A percentile compares a stretch with the other conserved stretches of the same genome.
phyloP scores from a whole-genome alignment of 2,329 filamentous ascomycete genomes.

The Pseudogymnoascus sp. region DNA sequence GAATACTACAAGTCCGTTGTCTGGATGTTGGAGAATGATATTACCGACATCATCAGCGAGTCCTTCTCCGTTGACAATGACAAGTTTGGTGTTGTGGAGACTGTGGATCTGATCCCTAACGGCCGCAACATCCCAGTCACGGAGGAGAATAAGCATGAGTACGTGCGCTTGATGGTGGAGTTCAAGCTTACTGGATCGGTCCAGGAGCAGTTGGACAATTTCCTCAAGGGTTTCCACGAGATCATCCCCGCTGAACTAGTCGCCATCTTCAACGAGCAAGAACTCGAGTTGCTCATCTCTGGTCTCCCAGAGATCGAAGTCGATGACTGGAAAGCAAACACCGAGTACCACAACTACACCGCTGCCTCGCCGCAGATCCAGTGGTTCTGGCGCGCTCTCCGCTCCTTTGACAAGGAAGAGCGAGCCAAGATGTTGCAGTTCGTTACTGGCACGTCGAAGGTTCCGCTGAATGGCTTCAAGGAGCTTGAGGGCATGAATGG shows the following conservation, averaged over 20 bases:
- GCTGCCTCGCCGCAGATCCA: slow-evolving; percentile 93
- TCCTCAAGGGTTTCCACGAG: slow-evolving; percentile 92
- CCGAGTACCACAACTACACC: slow-evolving; percentile 96
- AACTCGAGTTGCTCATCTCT: slow-evolving; percentile 91
- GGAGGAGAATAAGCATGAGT: slow-evolving; percentile 97
- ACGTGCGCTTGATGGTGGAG: slow-evolving; percentile 88
- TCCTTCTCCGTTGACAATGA: slow-evolving; percentile 93
- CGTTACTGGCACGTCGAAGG: slow-evolving; percentile 96
- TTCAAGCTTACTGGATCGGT: slow-evolving; percentile 88
- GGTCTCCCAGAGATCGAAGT: slow-evolving; percentile 95
- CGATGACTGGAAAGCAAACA: slow-evolving; percentile 98
- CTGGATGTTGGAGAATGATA: slow-evolving; percentile 98
- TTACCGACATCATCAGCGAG: slow-evolving; percentile 94
- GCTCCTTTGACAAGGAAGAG: slow-evolving; percentile 98
- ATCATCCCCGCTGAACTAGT: slow-evolving; percentile 93
- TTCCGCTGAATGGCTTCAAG: slow-evolving; percentile 96
- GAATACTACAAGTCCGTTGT: slow-evolving; percentile 98
- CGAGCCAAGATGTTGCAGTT: slow-evolving; percentile 95
- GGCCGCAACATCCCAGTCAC: slow-evolving; percentile 90
- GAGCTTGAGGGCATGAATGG: slow-evolving; percentile 99
- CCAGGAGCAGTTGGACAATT: slow-evolving; percentile 86
- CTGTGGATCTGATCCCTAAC: slow-evolving; percentile 77
- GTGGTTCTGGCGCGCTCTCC: slow-evolving; percentile 98
- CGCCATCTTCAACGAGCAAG: slow-evolving; percentile 97
- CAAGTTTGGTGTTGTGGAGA: slow-evolving; percentile 81